phyloP scores from a whole-genome alignment of 768 basidiomycete genomes.

The Paxillus involutus region DNA sequence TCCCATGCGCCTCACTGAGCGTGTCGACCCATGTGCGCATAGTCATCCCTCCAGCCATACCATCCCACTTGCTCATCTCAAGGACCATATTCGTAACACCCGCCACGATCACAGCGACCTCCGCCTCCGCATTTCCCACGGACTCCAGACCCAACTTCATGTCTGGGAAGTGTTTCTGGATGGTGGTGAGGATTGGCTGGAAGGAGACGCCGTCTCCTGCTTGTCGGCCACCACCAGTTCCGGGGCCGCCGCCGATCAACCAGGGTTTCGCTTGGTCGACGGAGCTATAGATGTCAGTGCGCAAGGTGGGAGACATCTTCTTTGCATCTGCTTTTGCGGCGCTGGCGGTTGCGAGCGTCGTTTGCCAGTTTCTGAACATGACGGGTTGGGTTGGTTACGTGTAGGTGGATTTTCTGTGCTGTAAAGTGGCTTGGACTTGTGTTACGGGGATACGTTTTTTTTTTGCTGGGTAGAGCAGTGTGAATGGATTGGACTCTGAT shows the following conservation, averaged over 20 bases:
- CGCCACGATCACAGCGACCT: conserved; percentile 49
- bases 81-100: conserved; percentile 55
- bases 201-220: conserved; percentile 58
- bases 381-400: background rate
- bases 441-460: background rate
- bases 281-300: conserved; percentile 49
- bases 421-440: background rate
- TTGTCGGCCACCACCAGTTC: conserved; percentile 33
- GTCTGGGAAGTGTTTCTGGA: conserved; percentile 52
- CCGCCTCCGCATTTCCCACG: conserved; percentile 46
- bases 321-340: conserved; percentile 27
- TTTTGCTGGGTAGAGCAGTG: background rate
- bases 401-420: background rate
- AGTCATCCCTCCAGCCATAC: conserved; percentile 55
- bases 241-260: conserved; percentile 33
- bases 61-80: conserved; percentile 56
- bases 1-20: conserved; percentile 43
- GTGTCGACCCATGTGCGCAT: conserved; percentile 55
- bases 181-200: conserved; percentile 39
- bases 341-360: conserved; percentile 36
- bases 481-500: background rate
- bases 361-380: conserved; percentile 50
- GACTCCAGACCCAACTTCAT: conserved; percentile 45
- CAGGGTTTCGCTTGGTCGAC: conserved; percentile 49
- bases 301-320: conserved; percentile 48